Evolutionary conservation across 2,329 filamentous ascomycete species (phyloP).

Genomic region (Aspergillus sclerotialis): DNA sequence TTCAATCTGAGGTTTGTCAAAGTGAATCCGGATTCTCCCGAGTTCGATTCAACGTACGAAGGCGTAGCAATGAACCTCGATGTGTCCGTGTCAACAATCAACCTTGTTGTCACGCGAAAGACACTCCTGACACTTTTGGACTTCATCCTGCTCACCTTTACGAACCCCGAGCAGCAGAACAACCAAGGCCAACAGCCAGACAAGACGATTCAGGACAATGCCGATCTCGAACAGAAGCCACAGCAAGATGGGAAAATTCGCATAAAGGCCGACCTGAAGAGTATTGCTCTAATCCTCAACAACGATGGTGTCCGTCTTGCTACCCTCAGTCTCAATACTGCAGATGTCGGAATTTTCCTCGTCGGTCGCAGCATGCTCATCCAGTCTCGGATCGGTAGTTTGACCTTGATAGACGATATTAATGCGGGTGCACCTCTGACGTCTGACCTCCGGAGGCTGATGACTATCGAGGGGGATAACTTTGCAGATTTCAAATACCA

Average conservation of each 20-base stretch:
- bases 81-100: constrained; percentile 88
- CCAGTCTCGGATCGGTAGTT: constrained; percentile 75
- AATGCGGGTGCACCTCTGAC: constrained; percentile 79
- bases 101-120: constrained; percentile 85
- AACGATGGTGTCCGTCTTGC: constrained; percentile 94
- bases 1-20: constrained; percentile 84
- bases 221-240: constrained; percentile 17
- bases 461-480: constrained; percentile 92
- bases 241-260: constrained; percentile 66
- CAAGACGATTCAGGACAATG: constrained; percentile 19
- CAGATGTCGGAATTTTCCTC: constrained; percentile 83
- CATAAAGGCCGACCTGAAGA: constrained; percentile 88
- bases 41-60: constrained; percentile 87
- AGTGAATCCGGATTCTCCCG: constrained; percentile 84
- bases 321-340: constrained; percentile 85
- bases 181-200: constrained; percentile 25
- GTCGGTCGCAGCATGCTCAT: constrained; percentile 81
- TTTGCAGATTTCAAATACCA: constrained; percentile 96
- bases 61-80: constrained; percentile 91
- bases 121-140: constrained; percentile 88
- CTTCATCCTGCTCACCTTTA: constrained; percentile 89
- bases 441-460: constrained; percentile 74
- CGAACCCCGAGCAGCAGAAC: constrained; percentile 51
- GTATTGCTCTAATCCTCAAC: constrained; percentile 89
- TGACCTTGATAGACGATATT: constrained; percentile 86